Evolutionary conservation across 495 filamentous ascomycete genomes (phyloP).

Genomic region (Daldinia caldariorum): DNA sequence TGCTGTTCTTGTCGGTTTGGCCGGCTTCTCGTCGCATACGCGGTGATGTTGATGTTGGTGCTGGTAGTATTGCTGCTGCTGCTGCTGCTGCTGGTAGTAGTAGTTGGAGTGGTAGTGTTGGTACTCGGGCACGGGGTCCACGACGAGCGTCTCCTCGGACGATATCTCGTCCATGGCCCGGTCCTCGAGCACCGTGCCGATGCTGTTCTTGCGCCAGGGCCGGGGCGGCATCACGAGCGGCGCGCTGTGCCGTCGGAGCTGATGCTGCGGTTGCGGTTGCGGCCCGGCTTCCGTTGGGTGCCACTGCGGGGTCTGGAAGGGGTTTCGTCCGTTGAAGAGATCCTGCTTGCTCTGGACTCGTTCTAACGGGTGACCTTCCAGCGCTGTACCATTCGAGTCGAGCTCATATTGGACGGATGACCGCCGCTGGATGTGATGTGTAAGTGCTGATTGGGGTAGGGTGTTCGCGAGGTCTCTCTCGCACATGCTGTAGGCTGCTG

Average conservation of each 20-base stretch:
- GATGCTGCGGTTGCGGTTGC: not conserved
- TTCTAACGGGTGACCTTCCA: conserved; percentile 36
- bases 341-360: conserved; percentile 31
- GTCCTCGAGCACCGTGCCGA: conserved; percentile 34
- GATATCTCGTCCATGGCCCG: conserved; percentile 32
- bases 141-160: conserved; percentile 39
- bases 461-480: conserved; percentile 51
- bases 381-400: conserved; percentile 25
- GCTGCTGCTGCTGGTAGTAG: too few relatives aligned
- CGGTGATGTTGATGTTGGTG: conserved; percentile 45
- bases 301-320: conserved; percentile 28
- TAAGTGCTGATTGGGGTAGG: conserved; percentile 51
- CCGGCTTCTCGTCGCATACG: conserved; percentile 52
- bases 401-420: conserved; percentile 21
- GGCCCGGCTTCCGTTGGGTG: not conserved
- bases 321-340: conserved; percentile 30
- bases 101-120: too few relatives aligned
- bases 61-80: too few relatives aligned
- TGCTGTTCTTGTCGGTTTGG: conserved; percentile 9
- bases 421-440: conserved; percentile 46
- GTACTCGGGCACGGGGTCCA: conserved; percentile 13
- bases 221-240: not conserved
- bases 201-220: conserved; percentile 17
- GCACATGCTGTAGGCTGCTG: conserved; percentile 54
- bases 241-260: conserved; percentile 24